A percentile compares a stretch with the other conserved stretches of the same genome.
Evolutionary conservation across 768 basidiomycete species (phyloP).

Genomic region (Cantharellus cinnabarinus): DNA sequence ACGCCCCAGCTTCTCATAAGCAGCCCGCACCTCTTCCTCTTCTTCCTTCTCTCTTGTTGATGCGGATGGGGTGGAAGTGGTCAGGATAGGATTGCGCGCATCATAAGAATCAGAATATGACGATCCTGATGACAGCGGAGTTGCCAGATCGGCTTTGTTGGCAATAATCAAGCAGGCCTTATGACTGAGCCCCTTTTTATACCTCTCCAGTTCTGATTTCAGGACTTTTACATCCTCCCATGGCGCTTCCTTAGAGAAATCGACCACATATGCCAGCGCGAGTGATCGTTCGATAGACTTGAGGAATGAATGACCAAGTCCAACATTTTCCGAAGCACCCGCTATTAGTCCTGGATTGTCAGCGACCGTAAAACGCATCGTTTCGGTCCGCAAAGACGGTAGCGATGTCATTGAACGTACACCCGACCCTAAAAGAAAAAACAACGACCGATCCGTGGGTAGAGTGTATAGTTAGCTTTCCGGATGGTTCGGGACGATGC

Average conservation of each 20-base stretch:
- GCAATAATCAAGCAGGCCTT: slow-evolving; percentile 69
- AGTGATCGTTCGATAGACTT: slow-evolving; percentile 82
- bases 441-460: too few species aligned
- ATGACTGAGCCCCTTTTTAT: slow-evolving; percentile 55
- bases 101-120: too few species aligned
- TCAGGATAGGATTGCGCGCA: too few species aligned
- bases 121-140: not conserved
- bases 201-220: slow-evolving; percentile 64
- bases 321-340: slow-evolving; percentile 70
- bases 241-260: slow-evolving; percentile 52
- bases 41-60: slow-evolving; percentile 17
- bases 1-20: slow-evolving; percentile 32
- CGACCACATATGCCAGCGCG: slow-evolving; percentile 82
- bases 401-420: not conserved
- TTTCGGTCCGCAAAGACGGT: slow-evolving; percentile 26
- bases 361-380: slow-evolving; percentile 81
- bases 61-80: not conserved
- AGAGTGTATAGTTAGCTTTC: too few species aligned
- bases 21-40: slow-evolving; percentile 28
- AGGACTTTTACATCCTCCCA: slow-evolving; percentile 59
- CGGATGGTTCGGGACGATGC: too few species aligned
- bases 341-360: slow-evolving; percentile 91
- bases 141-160: slow-evolving; percentile 87
- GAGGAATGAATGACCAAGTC: slow-evolving; percentile 84
- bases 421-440: too few species aligned